Evolutionary conservation across 2,329 filamentous ascomycete genomes (phyloP).

Genomic region (Alternaria metachromatica): DNA sequence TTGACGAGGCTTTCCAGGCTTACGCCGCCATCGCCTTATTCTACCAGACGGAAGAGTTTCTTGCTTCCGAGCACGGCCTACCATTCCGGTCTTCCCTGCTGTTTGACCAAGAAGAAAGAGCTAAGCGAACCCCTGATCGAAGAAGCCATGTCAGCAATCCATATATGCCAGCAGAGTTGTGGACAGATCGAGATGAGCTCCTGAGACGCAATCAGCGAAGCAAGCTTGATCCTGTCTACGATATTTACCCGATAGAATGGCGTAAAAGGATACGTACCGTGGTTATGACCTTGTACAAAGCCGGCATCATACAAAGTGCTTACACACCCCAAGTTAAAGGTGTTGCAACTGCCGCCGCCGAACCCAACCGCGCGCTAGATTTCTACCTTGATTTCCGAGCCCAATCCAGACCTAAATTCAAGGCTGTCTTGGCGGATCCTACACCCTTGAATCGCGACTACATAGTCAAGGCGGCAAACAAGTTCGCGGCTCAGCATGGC

Average conservation of each 20-base stretch:
- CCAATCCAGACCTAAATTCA: slow-evolving; percentile 20
- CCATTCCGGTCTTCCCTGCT: slow-evolving; percentile 49
- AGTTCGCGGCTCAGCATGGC: slow-evolving; percentile 33
- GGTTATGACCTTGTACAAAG: slow-evolving; percentile 53
- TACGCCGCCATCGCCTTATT: slow-evolving; percentile 29
- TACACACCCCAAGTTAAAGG: slow-evolving; percentile 40
- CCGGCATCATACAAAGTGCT: slow-evolving; percentile 51
- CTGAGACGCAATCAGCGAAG: slow-evolving; percentile 16
- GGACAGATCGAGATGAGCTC: slow-evolving; percentile 46
- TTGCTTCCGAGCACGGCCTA: slow-evolving; percentile 43
- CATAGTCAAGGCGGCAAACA: slow-evolving; percentile 42
- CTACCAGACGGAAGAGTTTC: slow-evolving; percentile 41
- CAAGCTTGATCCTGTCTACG: slow-evolving; percentile 14
- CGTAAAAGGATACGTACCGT: slow-evolving; percentile 51
- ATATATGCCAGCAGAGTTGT: slow-evolving; percentile 48
- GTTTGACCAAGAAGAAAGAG: slow-evolving; percentile 51
- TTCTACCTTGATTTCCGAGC: slow-evolving; percentile 44
- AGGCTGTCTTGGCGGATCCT: slow-evolving; percentile 43
- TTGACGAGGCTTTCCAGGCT: slow-evolving; percentile 33
- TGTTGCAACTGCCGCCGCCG: slow-evolving; percentile 47
- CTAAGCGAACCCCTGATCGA: slow-evolving; percentile 47
- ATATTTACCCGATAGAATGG: slow-evolving; percentile 50
- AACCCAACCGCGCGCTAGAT: slow-evolving; percentile 48
- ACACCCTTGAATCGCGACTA: slow-evolving; percentile 36
- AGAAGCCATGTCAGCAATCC: slow-evolving; percentile 50